Evolutionary conservation across 345 rosid species (phyloP).

Genomic region (Eucalyptus melliodora): DNA sequence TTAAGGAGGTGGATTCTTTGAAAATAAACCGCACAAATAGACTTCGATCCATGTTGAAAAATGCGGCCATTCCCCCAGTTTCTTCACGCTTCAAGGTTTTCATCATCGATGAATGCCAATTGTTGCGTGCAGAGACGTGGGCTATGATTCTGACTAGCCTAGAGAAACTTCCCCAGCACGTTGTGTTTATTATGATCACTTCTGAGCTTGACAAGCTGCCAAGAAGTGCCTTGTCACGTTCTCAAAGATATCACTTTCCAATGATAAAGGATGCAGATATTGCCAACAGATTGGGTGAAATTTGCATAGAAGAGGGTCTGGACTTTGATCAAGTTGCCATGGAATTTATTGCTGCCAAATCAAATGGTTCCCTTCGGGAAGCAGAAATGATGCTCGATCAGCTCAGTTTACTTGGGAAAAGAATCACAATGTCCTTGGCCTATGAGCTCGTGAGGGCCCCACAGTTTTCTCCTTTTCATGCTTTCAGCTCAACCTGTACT

Average conservation of each 20-base stretch:
- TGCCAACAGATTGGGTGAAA: constrained; percentile 43
- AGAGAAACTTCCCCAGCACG: constrained; percentile 52
- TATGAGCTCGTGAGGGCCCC: constrained; percentile 72
- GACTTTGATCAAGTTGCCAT: constrained; percentile 66
- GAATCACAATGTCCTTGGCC: constrained; percentile 59
- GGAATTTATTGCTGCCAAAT: constrained; percentile 82
- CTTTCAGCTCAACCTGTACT: not conserved
- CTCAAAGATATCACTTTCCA: constrained; percentile 76
- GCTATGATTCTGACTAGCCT: constrained; percentile 47
- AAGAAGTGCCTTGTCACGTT: constrained; percentile 54
- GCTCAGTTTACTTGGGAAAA: constrained; percentile 82
- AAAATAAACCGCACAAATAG: constrained; percentile 47
- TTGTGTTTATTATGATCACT: constrained; percentile 70
- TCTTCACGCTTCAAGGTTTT: constrained; percentile 74
- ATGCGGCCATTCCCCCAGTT: constrained; percentile 49
- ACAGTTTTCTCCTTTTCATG: not conserved
- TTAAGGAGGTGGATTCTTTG: constrained; percentile 64
- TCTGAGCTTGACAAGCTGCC: constrained; percentile 81
- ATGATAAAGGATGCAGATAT: constrained; percentile 58
- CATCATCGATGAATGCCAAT: constrained; percentile 83
- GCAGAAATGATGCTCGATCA: constrained; percentile 97
- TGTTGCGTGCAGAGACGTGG: constrained; percentile 74
- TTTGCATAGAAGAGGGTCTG: constrained; percentile 65
- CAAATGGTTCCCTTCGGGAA: constrained; percentile 90
- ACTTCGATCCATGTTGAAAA: constrained; percentile 54